These are phyloP conservation scores for Cladophialophora bantiana DNA, from an alignment of 2,329 filamentous ascomycete genomes.

Conservation along the genomic window DNA sequence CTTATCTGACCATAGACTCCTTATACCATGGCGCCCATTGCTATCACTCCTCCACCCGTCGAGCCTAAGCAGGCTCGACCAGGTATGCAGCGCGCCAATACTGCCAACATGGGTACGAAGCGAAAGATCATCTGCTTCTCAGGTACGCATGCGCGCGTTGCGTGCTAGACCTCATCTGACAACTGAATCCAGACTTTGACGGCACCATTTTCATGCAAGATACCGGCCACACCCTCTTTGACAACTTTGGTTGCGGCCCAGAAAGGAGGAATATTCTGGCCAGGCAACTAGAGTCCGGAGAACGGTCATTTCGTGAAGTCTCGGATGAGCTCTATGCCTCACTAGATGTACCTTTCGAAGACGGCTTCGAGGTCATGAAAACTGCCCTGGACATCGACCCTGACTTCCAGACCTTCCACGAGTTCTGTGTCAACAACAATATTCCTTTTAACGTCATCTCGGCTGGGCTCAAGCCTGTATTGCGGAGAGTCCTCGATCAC, in stretches of 20 bases:
- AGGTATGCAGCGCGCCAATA: constrained; percentile 33
- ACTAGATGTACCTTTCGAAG: constrained; percentile 70
- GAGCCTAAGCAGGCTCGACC: constrained; percentile 36
- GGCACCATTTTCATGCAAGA: constrained; percentile 77
- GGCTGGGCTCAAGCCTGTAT: constrained; percentile 70
- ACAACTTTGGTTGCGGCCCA: constrained; percentile 68
- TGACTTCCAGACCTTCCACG: constrained; percentile 69
- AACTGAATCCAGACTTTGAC: constrained; percentile 65
- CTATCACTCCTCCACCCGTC: constrained; percentile 36
- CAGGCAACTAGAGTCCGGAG: constrained; percentile 68
- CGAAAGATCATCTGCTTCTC: constrained; percentile 57
- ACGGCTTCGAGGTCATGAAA: constrained; percentile 71
- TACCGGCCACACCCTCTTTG: constrained; percentile 73
- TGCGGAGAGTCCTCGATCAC: constrained; percentile 67
- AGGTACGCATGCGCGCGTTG: constrained; percentile 43
- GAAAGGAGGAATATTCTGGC: constrained; percentile 64
- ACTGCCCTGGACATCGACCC: constrained; percentile 68
- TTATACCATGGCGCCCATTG: constrained; percentile 38
- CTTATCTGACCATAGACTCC: neutral
- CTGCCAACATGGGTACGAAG: constrained; percentile 43
- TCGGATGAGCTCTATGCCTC: constrained; percentile 76
- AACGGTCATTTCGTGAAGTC: constrained; percentile 72
- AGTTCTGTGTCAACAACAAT: constrained; percentile 67
- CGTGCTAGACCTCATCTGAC: constrained; percentile 25
- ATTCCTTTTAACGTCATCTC: constrained; percentile 75